Base-by-base conservation (phyloP, 768 basidiomycete genomes). In the Mrakia gelida region DNA sequence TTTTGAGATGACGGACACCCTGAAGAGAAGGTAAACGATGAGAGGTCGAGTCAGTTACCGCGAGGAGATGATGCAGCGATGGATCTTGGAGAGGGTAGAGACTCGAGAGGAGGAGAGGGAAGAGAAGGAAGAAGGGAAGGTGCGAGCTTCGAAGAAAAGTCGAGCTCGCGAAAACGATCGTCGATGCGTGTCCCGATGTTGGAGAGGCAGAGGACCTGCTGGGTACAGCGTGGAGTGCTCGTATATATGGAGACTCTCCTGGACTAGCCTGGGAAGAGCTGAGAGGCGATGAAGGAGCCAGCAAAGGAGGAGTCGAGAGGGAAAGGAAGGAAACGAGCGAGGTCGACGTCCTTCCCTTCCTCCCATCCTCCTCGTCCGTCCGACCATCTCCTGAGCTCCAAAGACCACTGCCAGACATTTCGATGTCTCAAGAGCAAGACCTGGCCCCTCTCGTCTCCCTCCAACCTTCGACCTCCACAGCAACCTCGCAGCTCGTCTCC, bases 1-100 rank as follows among this genome's bases (percentile, higher is more conserved):
- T 75, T 63, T 75, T 79, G 34, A 79, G 70, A 43, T 75, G 75
- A 16, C 78, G 78, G 21, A 76, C 30, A 45, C 68, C 67, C 78
- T 79, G 73, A 13, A 38, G 38, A 8, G 8, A 38, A 38, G 38
- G 8, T 8, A 38, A 8, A 38, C n/a, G 38, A 38, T 38, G 38
- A n/a, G 38, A 38, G 38, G 38, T 38, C 8, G 38, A 38, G 38
- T 38, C 38, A 38, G 38, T 38, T 38, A 38, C 38, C 8, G 38
- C 38, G 3, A 38, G 38, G 38, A 38, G 3, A 38, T 38, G 38
- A 38, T 38, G 8, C 4, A 45, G 30, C 34, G 10, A 62, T 7
- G 26, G 8, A 16, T 52, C 38, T 38, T 38, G 3, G 38, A 38
- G 38, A 8, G 38, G 38, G 49, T 52, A 21, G 49, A 16, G 4